A percentile compares a stretch with the other conserved stretches of the same genome.
phyloP scores from a whole-genome alignment of 495 filamentous ascomycete genomes.

The Podospora appendiculata region DNA sequence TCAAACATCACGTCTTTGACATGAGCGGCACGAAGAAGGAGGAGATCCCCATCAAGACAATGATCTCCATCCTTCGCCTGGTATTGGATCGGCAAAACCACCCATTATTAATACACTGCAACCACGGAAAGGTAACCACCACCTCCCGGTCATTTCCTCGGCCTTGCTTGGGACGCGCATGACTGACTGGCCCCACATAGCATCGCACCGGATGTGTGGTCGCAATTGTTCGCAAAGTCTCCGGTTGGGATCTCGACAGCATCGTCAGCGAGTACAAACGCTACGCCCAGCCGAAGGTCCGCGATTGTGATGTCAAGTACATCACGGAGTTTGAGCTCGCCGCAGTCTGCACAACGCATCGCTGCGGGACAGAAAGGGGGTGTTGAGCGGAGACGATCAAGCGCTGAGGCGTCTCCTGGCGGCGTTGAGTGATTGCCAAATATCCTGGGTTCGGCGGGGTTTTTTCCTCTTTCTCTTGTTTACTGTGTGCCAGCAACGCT shows the following conservation, averaged over 20 bases:
- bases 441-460: too few species aligned
- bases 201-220: constrained; percentile 81
- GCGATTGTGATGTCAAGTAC: constrained; percentile 45
- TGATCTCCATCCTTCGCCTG: constrained; percentile 55
- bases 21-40: constrained; percentile 74
- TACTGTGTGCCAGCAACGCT: too few species aligned
- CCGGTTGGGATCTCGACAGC: constrained; percentile 48
- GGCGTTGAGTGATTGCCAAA: background rate
- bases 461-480: too few species aligned
- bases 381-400: constrained; percentile 35
- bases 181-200: constrained; percentile 27
- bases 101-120: constrained; percentile 78
- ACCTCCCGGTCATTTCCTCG: constrained; percentile 6
- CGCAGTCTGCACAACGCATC: background rate
- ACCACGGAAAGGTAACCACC: constrained; percentile 77
- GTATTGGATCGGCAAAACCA: constrained; percentile 60
- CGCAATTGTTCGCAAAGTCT: constrained; percentile 58
- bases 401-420: constrained; percentile 45
- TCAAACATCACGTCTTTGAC: constrained; percentile 60
- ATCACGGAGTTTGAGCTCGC: constrained; percentile 33
- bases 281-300: constrained; percentile 58
- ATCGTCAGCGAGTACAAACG: constrained; percentile 60
- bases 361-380: background rate
- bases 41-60: constrained; percentile 50
- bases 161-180: too few species aligned